Evolutionary conservation across 495 filamentous ascomycete genomes (phyloP), one percentile per base, ranked within the genome.

Genomic region (Hypoxylon intermedium): DNA sequence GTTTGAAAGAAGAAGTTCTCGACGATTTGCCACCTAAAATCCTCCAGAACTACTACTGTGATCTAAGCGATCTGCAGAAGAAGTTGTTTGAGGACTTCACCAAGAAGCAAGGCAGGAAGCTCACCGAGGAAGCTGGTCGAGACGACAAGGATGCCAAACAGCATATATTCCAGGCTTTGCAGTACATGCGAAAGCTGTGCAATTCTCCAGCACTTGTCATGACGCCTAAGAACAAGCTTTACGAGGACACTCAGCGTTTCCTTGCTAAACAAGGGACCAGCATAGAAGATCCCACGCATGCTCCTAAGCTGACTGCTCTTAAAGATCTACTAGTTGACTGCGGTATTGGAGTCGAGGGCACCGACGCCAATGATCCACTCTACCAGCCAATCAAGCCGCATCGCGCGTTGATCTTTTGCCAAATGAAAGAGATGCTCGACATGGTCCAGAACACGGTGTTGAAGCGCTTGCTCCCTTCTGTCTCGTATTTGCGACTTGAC

Each of bases 361-460:
- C 86, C 1, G 90, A 87, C 47, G 83, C 87, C 11, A 88, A 80
- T 23, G 82, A 80, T 50, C 79, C 79, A 5, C 73, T 80, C 12
- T 81, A 80, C 65, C 77, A 83, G 71, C 93, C 90, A 41, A 93
- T 98, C 72, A 93, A 90, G 60, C 94, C 92, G 3, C 94, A 98
- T 63, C 90, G 94, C 36, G 95, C 95, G 1, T 83, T 98, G 47
- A 89, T 98, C 63, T 98, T 98, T 80, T 98, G 93, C 67, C 94
- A 98, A 70, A 95, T 98, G 89, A 97, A 97, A 72, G 95, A 98
- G 72, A 98, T 98, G 95, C 79, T 98, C 15, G 95, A 98, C 71
- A 97, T 98, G 80, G 95, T 98, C 9, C 92, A 97, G 68, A 89
- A 88, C 58, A 89, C 92, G 42, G 94, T 98, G 5, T 76, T 98